Evolutionary conservation across 768 basidiomycete genomes (phyloP).

Genomic region (Hygrophoropsis aurantiaca): DNA sequence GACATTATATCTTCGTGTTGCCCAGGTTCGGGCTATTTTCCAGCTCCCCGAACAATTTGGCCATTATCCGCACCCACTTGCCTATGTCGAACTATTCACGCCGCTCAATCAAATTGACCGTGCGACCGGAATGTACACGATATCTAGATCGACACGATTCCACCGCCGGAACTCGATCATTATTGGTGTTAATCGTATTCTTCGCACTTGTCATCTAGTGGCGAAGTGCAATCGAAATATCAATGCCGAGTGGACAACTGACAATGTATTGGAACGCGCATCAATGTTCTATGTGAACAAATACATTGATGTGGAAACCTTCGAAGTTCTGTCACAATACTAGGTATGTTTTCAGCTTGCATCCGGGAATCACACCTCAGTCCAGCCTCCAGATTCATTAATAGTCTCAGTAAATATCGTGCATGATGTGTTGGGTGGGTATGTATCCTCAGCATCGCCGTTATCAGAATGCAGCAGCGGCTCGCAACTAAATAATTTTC

Average conservation of each 20-base stretch:
- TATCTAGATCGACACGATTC: background rate
- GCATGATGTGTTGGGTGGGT: no score
- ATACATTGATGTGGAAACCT: conserved; percentile 1
- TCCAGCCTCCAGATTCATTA: no score
- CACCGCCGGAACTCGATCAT: background rate
- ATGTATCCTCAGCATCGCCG: no score
- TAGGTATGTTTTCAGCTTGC: no score
- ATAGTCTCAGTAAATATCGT: no score
- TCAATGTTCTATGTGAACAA: conserved; percentile 2
- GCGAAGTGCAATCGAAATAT: conserved; percentile 13
- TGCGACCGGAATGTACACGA: background rate
- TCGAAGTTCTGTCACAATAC: no score
- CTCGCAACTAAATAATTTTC: no score
- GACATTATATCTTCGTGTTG: conserved; percentile 9
- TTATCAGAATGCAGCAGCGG: no score
- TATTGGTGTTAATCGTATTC: background rate
- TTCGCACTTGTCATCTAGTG: conserved; percentile 4
- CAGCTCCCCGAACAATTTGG: conserved; percentile 7
- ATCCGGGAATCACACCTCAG: no score
- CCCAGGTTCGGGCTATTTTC: conserved; percentile 12
- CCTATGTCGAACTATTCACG: conserved; percentile 26
- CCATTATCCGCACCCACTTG: conserved; percentile 8
- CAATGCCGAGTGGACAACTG: conserved; percentile 5
- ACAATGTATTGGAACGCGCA: background rate
- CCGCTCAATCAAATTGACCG: conserved; percentile 5